phyloP scores from a whole-genome alignment of 768 basidiomycete species.

The Calocera cornea region DNA sequence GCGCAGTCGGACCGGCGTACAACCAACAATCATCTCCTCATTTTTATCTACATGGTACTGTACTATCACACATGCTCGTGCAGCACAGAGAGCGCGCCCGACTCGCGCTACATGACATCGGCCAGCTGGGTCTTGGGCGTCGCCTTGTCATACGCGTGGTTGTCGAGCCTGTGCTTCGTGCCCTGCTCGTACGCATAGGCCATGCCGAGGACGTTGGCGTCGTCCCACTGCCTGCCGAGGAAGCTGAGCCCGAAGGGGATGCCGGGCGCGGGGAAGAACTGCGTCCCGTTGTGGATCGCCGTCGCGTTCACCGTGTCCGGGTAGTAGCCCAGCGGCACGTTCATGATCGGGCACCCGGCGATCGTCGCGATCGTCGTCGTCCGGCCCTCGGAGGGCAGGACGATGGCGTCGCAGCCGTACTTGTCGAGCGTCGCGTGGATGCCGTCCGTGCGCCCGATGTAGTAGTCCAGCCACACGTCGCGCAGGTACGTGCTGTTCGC shows the following conservation, averaged over 20 bases:
- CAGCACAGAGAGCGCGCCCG: no score
- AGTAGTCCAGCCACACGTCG: conserved; percentile 1
- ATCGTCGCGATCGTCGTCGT: conserved; percentile 1
- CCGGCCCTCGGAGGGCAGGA: background rate
- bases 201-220: conserved; percentile 8
- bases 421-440: conserved; percentile 8
- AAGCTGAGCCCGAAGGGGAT: conserved; percentile 13
- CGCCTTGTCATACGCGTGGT: conserved; percentile 10
- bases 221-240: conserved; percentile 10
- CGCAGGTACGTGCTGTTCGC: conserved; percentile 1
- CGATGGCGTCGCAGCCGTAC: conserved; percentile 1
- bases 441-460: conserved; percentile 9
- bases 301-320: background rate
- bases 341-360: conserved; percentile 1
- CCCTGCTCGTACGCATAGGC: conserved; percentile 14
- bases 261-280: conserved; percentile 9
- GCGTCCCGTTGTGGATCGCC: background rate
- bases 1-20: no score
- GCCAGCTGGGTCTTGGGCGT: conserved; percentile 13
- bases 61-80: no score
- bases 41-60: no score
- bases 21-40: no score
- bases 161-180: conserved; percentile 12
- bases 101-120: conserved; percentile 9
- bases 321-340: background rate